Evolutionary conservation across 2,329 filamentous ascomycete genomes (phyloP), one percentile per base, ranked within the genome.

Genomic region (Epichloe gansuensis): DNA sequence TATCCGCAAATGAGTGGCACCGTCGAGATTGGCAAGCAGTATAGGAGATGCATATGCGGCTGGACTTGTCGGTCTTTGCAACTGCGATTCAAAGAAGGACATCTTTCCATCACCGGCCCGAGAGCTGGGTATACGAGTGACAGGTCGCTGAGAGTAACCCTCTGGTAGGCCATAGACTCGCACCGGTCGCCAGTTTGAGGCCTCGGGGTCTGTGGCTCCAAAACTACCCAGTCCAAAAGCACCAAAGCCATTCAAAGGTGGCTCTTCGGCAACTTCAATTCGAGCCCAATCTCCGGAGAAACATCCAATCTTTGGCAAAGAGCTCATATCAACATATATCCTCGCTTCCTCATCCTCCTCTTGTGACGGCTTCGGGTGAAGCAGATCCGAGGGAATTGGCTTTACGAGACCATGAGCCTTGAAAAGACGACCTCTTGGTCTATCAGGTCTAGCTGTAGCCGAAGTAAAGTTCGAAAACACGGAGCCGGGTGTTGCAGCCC

Each of bases 211-310:
- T 38, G 55, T 49, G 47, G 67, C 62, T 1, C 64, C 65, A 57
- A 83, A 86, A 55, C 80, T 82, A 23, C 81, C 81, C 3, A 89
- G 72, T 2, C 83, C 83, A 70, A 83, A 85, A 0, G 77, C 71
- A 49, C 78, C 85, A 58, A 80, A 80, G 17, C 75, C 85, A 64
- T 81, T 85, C 15, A 74, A 71, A 23, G 78, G 84, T 54, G 87
- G 85, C 63, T 89, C 87, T 57, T 86, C 78, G 0, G 87, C 78
- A 5, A 81, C 76, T 68, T 95, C 89, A 11, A 96, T 74, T 23
- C 85, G 83, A 11, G 95, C 89, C 93, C 93, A 98, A 63, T 98
- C 93, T 34, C 93, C 93, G 0, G 91, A 97, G 64, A 98, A 98
- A 66, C 91, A 97, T 15, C 91, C 90, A 51, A 98, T 85, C 59